Evolutionary conservation across 192 early-diverging fungal genomes (phyloP).

Genomic region (Backusella mclennaniae): DNA sequence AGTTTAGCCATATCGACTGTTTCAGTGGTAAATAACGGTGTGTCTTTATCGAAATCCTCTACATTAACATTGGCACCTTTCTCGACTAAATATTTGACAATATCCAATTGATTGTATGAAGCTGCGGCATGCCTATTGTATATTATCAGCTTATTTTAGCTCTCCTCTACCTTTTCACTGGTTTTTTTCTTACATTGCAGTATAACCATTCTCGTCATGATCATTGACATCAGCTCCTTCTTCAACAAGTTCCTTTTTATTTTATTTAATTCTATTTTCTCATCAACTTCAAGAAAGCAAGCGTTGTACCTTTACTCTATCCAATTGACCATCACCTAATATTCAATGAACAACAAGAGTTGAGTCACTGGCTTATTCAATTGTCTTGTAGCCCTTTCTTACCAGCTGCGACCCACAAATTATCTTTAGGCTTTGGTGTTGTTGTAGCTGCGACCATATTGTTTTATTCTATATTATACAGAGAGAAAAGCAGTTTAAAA

Average conservation of each 20-base stretch:
- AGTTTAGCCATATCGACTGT: conserved; percentile 64
- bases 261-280: not conserved
- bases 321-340: conserved; percentile 58
- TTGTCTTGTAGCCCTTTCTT: not conserved
- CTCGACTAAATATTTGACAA: conserved; percentile 65
- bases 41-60: conserved; percentile 78
- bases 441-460: not conserved
- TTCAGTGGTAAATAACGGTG: conserved; percentile 76
- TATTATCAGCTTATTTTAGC: not conserved
- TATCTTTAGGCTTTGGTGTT: conserved; percentile 30
- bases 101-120: conserved; percentile 66
- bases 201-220: conserved; percentile 81
- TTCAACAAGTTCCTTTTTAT: conserved; percentile 42
- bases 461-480: not conserved
- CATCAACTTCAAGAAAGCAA: not conserved
- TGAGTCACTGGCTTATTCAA: not conserved
- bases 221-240: conserved; percentile 56
- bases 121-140: conserved; percentile 60
- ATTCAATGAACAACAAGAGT: too few species aligned
- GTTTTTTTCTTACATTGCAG: conserved; percentile 57
- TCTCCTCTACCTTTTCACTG: not conserved
- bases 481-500: not conserved
- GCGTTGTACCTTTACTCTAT: conserved; percentile 49
- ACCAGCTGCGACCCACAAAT: conserved; percentile 68
- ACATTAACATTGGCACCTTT: conserved; percentile 69